Conservation (phyloP, 805 yeast genomes). For the Wickerhamomyces chambardii region DNA sequence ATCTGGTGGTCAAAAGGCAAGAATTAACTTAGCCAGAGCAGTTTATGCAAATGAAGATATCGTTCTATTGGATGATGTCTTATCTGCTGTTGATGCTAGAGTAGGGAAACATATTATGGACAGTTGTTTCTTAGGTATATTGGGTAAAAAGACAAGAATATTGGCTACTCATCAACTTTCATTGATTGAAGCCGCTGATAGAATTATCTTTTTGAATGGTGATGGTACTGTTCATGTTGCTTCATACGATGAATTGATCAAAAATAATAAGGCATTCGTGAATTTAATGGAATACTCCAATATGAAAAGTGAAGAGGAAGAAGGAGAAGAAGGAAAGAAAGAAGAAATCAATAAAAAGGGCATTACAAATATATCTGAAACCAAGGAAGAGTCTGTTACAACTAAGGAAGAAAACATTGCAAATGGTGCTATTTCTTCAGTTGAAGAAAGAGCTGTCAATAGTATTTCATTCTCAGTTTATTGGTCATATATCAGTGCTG, state of each 20-base stretch:
- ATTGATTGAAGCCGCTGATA: slow-evolving; percentile 52
- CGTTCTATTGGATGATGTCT: slow-evolving; percentile 60
- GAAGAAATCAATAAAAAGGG: slow-evolving; percentile 7
- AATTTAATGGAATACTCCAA: slow-evolving; percentile 36
- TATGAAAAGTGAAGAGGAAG: slow-evolving; percentile 19
- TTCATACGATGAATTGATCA: slow-evolving; percentile 38
- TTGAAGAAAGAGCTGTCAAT: slow-evolving; percentile 54
- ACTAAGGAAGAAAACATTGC: slow-evolving; percentile 5
- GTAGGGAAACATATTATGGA: slow-evolving; percentile 66
- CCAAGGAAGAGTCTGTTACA: slow-evolving; percentile 8
- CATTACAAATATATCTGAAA: slow-evolving; percentile 11
- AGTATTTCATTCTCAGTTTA: slow-evolving; percentile 41
- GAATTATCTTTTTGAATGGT: slow-evolving; percentile 52
- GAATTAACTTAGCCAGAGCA: slow-evolving; percentile 63
- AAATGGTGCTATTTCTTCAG: slow-evolving; percentile 30
- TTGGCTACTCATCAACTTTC: slow-evolving; percentile 75
- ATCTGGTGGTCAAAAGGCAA: slow-evolving; percentile 76
- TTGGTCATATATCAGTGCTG: slow-evolving; percentile 38
- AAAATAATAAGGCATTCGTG: slow-evolving; percentile 31
- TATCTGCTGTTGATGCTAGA: slow-evolving; percentile 72
- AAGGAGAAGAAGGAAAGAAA: slow-evolving; percentile 18
- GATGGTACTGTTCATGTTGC: slow-evolving; percentile 53
- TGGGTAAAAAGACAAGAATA: slow-evolving; percentile 48
- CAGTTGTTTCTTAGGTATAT: slow-evolving; percentile 44
- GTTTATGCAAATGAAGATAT: slow-evolving; percentile 57